Conservation (phyloP, 176 grass and related monocot species). For the Lolium perenne region DNA sequence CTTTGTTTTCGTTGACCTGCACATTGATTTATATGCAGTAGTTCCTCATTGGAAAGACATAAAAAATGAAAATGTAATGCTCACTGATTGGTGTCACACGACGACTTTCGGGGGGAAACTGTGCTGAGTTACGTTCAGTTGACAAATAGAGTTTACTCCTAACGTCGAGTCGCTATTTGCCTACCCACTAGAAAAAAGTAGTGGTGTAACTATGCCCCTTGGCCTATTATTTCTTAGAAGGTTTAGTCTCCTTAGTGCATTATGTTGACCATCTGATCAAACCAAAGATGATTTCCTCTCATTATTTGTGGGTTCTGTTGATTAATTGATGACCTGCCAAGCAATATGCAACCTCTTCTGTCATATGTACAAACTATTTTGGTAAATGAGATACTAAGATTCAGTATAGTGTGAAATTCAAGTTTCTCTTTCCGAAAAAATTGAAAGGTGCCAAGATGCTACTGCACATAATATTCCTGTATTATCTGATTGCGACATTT, state of each 20-base stretch:
- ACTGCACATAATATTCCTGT: constrained; percentile 23
- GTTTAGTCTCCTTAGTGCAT: constrained; percentile 38
- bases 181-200: constrained; percentile 53
- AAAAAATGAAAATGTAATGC: constrained; percentile 8
- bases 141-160: background rate
- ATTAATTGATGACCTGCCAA: constrained; percentile 1
- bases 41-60: constrained; percentile 6
- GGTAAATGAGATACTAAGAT: constrained; percentile 18
- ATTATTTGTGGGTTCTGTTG: constrained; percentile 3
- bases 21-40: background rate
- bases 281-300: background rate
- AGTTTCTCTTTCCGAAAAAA: constrained; percentile 33
- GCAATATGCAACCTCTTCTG: constrained; percentile 5
- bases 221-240: constrained; percentile 28
- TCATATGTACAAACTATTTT: constrained; percentile 27
- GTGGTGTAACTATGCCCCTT: constrained; percentile 39
- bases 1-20: background rate
- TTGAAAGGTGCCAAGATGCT: constrained; percentile 31
- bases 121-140: constrained; percentile 26
- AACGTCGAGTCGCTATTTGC: constrained; percentile 28
- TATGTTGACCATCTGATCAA: constrained; percentile 32
- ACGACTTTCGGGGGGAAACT: background rate
- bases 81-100: constrained; percentile 15
- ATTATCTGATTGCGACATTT: constrained; percentile 32
- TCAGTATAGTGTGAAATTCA: constrained; percentile 16